phyloP scores from a whole-genome alignment of 2,329 filamentous ascomycete genomes.

The Claviceps citrina region DNA sequence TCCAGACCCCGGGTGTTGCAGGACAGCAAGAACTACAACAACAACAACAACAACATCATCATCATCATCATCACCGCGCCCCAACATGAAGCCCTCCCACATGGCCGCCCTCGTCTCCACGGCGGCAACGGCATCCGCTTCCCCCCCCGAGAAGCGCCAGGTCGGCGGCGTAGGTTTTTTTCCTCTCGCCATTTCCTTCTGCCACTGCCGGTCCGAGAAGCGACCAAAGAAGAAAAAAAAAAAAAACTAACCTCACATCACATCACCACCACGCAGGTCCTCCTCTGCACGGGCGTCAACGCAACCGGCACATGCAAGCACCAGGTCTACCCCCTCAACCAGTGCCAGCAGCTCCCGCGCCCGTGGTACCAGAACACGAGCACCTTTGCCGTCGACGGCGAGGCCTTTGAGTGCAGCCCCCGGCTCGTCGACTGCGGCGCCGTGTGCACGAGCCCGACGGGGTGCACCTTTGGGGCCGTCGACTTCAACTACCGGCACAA shows the following conservation, averaged over 20 bases:
- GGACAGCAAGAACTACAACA: too few species aligned
- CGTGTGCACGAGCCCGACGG: slow-evolving; percentile 34
- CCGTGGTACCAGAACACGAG: slow-evolving; percentile 26
- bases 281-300: slow-evolving; percentile 35
- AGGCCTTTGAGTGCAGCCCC: slow-evolving; percentile 33
- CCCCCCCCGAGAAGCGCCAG: slow-evolving; percentile 24
- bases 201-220: too few species aligned
- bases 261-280: slow-evolving; percentile 22
- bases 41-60: too few species aligned
- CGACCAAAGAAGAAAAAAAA: background rate
- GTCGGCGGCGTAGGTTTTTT: slow-evolving; percentile 35
- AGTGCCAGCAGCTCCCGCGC: slow-evolving; percentile 30
- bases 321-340: slow-evolving; percentile 25
- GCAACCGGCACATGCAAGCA: slow-evolving; percentile 32
- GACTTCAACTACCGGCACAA: slow-evolving; percentile 31
- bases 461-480: slow-evolving; percentile 36
- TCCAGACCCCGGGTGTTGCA: too few species aligned
- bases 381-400: slow-evolving; percentile 37
- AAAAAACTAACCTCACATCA: too few species aligned
- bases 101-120: slow-evolving; percentile 11
- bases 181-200: too few species aligned
- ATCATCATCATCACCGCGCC: too few species aligned
- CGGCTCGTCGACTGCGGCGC: slow-evolving; percentile 24
- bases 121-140: slow-evolving; percentile 11
- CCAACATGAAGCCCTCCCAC: slow-evolving; percentile 18